Base-by-base conservation (phyloP, 1,139 yeast species). In the Schwanniomyces etchellsii region DNA sequence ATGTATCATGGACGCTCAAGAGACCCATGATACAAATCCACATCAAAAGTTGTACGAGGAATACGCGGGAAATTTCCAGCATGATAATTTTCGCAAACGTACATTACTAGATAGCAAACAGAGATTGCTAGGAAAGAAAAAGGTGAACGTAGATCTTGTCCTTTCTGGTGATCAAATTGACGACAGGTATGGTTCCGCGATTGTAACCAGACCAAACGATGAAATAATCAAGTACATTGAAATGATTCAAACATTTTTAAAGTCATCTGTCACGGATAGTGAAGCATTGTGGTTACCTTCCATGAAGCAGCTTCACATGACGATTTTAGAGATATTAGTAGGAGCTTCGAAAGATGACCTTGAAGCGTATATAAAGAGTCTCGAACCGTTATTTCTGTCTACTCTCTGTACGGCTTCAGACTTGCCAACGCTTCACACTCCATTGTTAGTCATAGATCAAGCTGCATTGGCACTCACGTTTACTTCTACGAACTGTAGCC, bases 151-250 rank as follows among this genome's bases (percentile, higher is more conserved):
- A n/a, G n/a, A n/a, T n/a, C n/a, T n/a, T n/a, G n/a, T n/a, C n/a
- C n/a, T n/a, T n/a, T n/a, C 29, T 5, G 24, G 24, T 4, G 14
- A 20, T 13, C 4, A 9, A 5, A 16, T 10, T 7, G 29, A 27
- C 5, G 25, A 27, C n/a, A 20, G 29, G 20, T 20, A 17, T 13
- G 29, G 24, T 13, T 20, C 18, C 16, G 18, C 23, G 13, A 18
- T 27, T 3, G 11, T 27, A 13, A 14, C 24, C n/a, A 20, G 29
- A 3, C 29, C 29, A 4, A 7, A 14, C 15, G 16, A 14, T 12
- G 24, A 13, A 11, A 12, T 27, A 14, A 27, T 14, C 14, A 15
- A 20, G 5, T 18, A 20, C 14, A 27, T 27, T 15, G 11, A 13
- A 5, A 11, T 14, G n/a, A 14, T 27, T 9, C 29, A 27, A 20